Conservation (phyloP, 1,139 yeast genomes). For the Debaryomyces robertsiae region DNA sequence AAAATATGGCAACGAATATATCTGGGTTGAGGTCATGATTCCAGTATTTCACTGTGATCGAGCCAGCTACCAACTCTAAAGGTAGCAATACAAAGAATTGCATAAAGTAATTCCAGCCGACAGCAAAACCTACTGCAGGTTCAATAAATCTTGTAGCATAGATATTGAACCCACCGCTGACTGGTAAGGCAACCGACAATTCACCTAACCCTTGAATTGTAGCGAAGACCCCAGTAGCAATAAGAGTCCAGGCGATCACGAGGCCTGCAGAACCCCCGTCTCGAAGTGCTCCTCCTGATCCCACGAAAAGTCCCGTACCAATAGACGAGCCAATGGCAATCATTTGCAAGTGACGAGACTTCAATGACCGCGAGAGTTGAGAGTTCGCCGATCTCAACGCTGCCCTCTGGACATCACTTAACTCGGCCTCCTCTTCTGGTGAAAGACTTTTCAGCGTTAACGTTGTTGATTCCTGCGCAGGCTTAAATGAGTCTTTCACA, state of each 20-base stretch:
- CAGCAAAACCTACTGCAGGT: slow-evolving; percentile 45
- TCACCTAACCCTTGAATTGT: slow-evolving; percentile 49
- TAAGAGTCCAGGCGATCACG: slow-evolving; percentile 49
- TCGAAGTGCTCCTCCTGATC: slow-evolving; percentile 39
- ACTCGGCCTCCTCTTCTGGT: slow-evolving; percentile 21
- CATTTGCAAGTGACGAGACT: slow-evolving; percentile 51
- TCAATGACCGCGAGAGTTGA: slow-evolving; percentile 38
- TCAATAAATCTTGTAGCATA: slow-evolving; percentile 44
- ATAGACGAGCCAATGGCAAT: slow-evolving; percentile 85
- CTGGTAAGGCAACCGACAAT: slow-evolving; percentile 40
- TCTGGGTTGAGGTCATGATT: slow-evolving; percentile 38
- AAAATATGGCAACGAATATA: slow-evolving; percentile 42
- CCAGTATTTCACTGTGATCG: slow-evolving; percentile 46
- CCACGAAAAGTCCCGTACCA: slow-evolving; percentile 53
- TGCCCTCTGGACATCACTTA: slow-evolving; percentile 40
- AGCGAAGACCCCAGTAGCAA: slow-evolving; percentile 29
- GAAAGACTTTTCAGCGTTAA: slow-evolving; percentile 21
- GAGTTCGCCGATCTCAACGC: slow-evolving; percentile 42
- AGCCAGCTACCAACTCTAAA: slow-evolving; percentile 43
- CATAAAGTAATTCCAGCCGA: slow-evolving; percentile 48
- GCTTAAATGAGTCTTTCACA: slow-evolving; percentile 39
- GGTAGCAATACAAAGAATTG: slow-evolving; percentile 39
- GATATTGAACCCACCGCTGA: slow-evolving; percentile 42
- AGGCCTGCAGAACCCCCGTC: slow-evolving; percentile 71
- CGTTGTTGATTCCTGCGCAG: slow-evolving; percentile 27